Conservation (phyloP, 805 yeast species). For the Lipomyces chichibuensis region DNA sequence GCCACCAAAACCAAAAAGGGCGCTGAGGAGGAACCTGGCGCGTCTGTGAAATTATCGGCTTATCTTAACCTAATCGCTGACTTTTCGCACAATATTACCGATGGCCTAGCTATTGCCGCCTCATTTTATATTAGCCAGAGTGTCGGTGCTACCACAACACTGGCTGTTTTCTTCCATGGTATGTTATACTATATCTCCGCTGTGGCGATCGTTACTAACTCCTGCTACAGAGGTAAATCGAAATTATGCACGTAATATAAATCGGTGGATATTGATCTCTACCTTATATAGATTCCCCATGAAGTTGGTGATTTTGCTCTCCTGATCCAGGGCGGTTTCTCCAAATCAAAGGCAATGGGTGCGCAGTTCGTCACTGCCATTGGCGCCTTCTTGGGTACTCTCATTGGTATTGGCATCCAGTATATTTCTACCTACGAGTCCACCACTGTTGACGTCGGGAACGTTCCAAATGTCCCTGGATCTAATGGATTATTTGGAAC, state of each 20-base stretch:
- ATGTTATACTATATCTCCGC: not conserved
- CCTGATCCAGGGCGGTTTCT: slow-evolving; percentile 67
- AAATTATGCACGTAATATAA: not conserved
- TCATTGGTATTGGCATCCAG: slow-evolving; percentile 59
- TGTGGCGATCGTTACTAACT: not conserved
- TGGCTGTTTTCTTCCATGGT: slow-evolving; percentile 72
- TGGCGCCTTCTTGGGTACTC: slow-evolving; percentile 68
- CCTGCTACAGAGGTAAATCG: not conserved
- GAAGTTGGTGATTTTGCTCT: slow-evolving; percentile 81
- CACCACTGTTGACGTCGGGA: slow-evolving; percentile 20
- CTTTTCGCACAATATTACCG: slow-evolving; percentile 73
- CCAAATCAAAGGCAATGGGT: slow-evolving; percentile 65
- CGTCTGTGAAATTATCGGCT: slow-evolving; percentile 54
- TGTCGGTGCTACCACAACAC: slow-evolving; percentile 68
- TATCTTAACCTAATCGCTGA: slow-evolving; percentile 70
- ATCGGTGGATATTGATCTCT: not conserved
- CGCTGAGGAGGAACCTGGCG: slow-evolving; percentile 26
- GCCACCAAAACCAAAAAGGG: not conserved
- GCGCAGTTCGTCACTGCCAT: slow-evolving; percentile 68
- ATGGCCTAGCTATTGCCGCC: slow-evolving; percentile 74
- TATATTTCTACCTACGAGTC: slow-evolving; percentile 29
- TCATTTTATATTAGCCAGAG: slow-evolving; percentile 63
- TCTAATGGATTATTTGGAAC: slow-evolving; percentile 54
- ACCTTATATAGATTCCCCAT: slow-evolving; percentile 61
- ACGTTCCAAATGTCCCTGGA: slow-evolving; percentile 12